Evolutionary conservation across 768 basidiomycete genomes (phyloP).

Genomic region (Kwoniella mangroviensis): DNA sequence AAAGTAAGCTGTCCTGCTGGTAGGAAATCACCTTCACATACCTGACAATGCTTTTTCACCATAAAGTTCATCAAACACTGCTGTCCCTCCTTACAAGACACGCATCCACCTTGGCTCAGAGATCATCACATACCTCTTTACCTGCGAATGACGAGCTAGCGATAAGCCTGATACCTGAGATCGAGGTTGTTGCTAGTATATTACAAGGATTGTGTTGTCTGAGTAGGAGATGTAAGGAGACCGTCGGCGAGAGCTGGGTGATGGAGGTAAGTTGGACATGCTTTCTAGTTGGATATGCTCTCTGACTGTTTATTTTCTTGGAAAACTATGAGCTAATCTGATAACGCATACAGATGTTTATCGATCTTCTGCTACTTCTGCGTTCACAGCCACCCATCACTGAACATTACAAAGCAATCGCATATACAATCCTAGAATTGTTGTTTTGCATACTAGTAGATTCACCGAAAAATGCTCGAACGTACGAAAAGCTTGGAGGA

Average conservation of each 20-base stretch:
- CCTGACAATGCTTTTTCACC: neutral
- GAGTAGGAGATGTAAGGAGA: constrained; percentile 28
- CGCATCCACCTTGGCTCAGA: constrained; percentile 32
- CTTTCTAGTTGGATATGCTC: constrained; percentile 12
- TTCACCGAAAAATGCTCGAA: constrained; percentile 71
- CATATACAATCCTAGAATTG: constrained; percentile 78
- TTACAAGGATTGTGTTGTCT: constrained; percentile 47
- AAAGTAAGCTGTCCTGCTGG: constrained; percentile 26
- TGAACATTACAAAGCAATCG: constrained; percentile 61
- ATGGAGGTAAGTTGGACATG: constrained; percentile 39
- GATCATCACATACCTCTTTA: constrained; percentile 30
- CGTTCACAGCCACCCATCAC: constrained; percentile 31
- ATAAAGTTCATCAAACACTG: constrained; percentile 37
- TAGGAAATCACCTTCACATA: too few species aligned
- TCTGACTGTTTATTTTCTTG: too few species aligned
- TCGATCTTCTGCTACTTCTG: constrained; percentile 45
- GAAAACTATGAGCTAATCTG: neutral
- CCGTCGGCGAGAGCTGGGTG: constrained; percentile 40
- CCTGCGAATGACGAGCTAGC: constrained; percentile 31
- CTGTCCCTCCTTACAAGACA: constrained; percentile 43
- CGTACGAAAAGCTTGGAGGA: constrained; percentile 77
- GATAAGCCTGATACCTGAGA: constrained; percentile 31
- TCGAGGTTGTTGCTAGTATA: constrained; percentile 27
- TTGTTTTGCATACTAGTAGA: constrained; percentile 89
- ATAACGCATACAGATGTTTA: constrained; percentile 35